Evolutionary conservation across 768 basidiomycete genomes (phyloP).

Genomic region (Gymnopilus junonius): DNA sequence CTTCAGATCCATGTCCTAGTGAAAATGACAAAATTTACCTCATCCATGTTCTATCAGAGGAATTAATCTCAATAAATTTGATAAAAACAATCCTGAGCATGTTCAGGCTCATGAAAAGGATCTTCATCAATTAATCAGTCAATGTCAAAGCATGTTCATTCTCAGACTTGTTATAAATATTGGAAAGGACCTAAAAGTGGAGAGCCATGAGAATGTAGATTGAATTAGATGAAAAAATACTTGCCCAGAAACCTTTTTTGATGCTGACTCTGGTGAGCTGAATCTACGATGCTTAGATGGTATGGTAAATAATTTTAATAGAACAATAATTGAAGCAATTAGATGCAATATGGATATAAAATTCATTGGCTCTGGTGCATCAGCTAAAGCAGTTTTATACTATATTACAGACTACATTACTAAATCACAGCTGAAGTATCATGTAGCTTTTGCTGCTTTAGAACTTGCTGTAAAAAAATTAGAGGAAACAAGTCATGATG

Average conservation of each 20-base stretch:
- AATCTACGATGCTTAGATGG: slow-evolving; percentile 38
- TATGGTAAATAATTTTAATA: slow-evolving; percentile 48
- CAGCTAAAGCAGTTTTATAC: slow-evolving; percentile 46
- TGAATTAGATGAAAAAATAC: slow-evolving; percentile 30
- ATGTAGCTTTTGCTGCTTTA: slow-evolving; percentile 44
- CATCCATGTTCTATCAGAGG: slow-evolving; percentile 21
- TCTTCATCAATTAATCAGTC: slow-evolving; percentile 19
- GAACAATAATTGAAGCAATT: slow-evolving; percentile 37
- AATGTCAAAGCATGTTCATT: slow-evolving; percentile 39
- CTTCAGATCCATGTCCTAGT: not conserved
- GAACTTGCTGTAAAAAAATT: slow-evolving; percentile 37
- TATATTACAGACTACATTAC: slow-evolving; percentile 57
- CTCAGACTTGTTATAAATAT: slow-evolving; percentile 43
- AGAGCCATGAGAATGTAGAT: slow-evolving; percentile 30
- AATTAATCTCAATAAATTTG: not conserved
- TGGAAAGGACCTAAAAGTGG: slow-evolving; percentile 32
- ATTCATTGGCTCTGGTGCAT: slow-evolving; percentile 43
- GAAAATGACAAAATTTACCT: not conserved
- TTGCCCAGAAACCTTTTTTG: slow-evolving; percentile 19
- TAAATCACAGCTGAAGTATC: slow-evolving; percentile 43
- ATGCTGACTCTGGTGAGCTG: slow-evolving; percentile 36
- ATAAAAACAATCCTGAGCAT: not conserved
- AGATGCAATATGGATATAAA: slow-evolving; percentile 54
- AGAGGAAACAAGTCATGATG: slow-evolving; percentile 21
- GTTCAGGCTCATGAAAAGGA: slow-evolving; percentile 1